phyloP scores from a whole-genome alignment of 1,284 basidiomycete species.

The Cerioporus squamosus region DNA sequence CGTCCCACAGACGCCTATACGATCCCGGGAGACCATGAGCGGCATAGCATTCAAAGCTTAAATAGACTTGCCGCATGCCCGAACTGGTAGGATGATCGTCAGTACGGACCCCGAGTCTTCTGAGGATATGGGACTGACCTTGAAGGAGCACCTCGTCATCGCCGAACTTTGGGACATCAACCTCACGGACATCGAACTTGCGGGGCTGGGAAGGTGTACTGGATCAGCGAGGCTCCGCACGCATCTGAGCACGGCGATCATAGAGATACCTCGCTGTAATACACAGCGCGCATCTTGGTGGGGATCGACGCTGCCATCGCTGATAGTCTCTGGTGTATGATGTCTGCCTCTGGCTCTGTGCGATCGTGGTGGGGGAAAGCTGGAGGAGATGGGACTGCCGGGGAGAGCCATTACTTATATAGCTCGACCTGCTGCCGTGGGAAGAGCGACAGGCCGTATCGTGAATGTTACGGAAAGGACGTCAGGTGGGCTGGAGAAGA shows the following conservation, averaged over 20 bases:
- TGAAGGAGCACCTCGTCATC: constrained; percentile 76
- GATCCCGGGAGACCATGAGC: too few species aligned
- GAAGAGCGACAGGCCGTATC: too few species aligned
- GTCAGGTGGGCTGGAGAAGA: too few species aligned
- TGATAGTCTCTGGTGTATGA: neutral
- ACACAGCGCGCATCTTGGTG: constrained; percentile 56
- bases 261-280: constrained; percentile 48
- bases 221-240: neutral
- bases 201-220: constrained; percentile 46
- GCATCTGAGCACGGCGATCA: neutral
- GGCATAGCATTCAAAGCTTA: too few species aligned
- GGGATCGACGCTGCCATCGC: neutral
- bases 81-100: constrained; percentile 12
- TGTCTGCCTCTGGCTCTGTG: too few species aligned
- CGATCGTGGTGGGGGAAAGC: too few species aligned
- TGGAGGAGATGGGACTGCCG: too few species aligned
- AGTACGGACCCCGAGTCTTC: neutral
- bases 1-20: constrained; percentile 40
- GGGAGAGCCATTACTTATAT: too few species aligned
- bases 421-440: too few species aligned
- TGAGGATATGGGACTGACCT: constrained; percentile 41
- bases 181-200: constrained; percentile 64
- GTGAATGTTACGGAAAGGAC: too few species aligned
- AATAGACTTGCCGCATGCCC: constrained; percentile 20
- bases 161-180: constrained; percentile 62